Conservation (phyloP, 1,139 yeast species). For the Diutina rugosa region DNA sequence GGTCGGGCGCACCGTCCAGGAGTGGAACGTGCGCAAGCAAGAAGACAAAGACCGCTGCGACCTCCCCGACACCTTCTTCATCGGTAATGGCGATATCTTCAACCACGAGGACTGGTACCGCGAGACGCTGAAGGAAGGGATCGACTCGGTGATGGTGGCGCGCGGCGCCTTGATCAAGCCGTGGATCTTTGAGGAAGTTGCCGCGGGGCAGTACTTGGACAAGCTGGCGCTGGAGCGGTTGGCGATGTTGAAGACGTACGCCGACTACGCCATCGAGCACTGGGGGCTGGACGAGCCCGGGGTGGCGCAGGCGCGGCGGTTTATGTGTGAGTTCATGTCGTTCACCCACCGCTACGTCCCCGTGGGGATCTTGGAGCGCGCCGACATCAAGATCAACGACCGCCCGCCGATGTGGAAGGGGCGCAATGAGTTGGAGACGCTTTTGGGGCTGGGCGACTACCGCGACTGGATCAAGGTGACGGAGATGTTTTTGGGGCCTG, state of each 20-base stretch:
- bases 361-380: slow-evolving; percentile 76
- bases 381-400: slow-evolving; percentile 84
- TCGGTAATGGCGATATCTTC: slow-evolving; percentile 92
- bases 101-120: slow-evolving; percentile 82
- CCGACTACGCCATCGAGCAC: slow-evolving; percentile 78
- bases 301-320: slow-evolving; percentile 75
- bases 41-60: slow-evolving; percentile 44
- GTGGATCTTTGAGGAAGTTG: slow-evolving; percentile 96
- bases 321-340: slow-evolving; percentile 86
- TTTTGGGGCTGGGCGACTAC: slow-evolving; percentile 75
- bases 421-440: slow-evolving; percentile 85
- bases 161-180: slow-evolving; percentile 97
- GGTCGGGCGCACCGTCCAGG: slow-evolving; percentile 57
- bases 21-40: slow-evolving; percentile 36
- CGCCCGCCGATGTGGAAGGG: slow-evolving; percentile 93
- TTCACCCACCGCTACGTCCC: slow-evolving; percentile 94
- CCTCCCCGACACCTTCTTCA: slow-evolving; percentile 37
- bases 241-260: slow-evolving; percentile 54
- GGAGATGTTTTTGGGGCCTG: slow-evolving; percentile 92
- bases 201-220: slow-evolving; percentile 78
- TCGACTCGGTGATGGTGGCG: slow-evolving; percentile 95
- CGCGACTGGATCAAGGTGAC: slow-evolving; percentile 93
- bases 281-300: slow-evolving; percentile 99
- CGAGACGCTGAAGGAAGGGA: slow-evolving; percentile 55
- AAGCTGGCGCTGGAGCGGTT: slow-evolving; percentile 84